Evolutionary conservation across 768 basidiomycete species (phyloP), one percentile per base, ranked within the genome.

Genomic region (Amanita subjunquillea): DNA sequence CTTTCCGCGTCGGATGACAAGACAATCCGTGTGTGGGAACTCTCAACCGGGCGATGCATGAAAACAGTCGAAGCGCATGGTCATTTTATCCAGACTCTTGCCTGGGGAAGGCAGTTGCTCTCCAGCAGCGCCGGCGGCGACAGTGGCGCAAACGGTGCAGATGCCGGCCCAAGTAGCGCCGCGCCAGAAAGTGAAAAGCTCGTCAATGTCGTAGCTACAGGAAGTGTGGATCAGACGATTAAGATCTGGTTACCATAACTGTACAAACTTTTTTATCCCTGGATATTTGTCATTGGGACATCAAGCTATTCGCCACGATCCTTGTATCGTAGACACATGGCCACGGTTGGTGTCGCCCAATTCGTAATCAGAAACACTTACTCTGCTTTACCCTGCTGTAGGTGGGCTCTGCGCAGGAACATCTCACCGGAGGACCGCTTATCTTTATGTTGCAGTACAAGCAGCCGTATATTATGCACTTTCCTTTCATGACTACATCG

Each of bases 1-100:
- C 74, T 95, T n/a, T 92, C 91, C 7, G 89, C 87, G 3, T 87
- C 89, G 10, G 92, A 95, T 65, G 92, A 95, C 73, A 89, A 92
- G 68, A 89, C 89, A 8, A 80, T 94, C 58, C 82, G 89, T 7
- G 77, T 94, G 7, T 95, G 92, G 92, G 92, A 94, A 60, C 71
- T 95, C 34, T 75, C 78, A 40, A 87, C 86, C 2, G 92, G 91
- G 0, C 77, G 91, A 56, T 92, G 91, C 64, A 74, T 85, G 57
- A 91, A 90, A 72, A 87, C 81, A 37, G 78, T 95, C 39, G 88
- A 92, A 58, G 91, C 92, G 3, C 92, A 94, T 64, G 77, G 76
- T 29, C 87, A 90, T 61, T 91, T 92, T 62, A 84, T 93, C 10
- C 79, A 83, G 29, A 84, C 82, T 20, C 77, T 93, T 51, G 75